Base-by-base conservation (phyloP, 139 green algal genomes). In the Ettlia oleoabundans region DNA sequence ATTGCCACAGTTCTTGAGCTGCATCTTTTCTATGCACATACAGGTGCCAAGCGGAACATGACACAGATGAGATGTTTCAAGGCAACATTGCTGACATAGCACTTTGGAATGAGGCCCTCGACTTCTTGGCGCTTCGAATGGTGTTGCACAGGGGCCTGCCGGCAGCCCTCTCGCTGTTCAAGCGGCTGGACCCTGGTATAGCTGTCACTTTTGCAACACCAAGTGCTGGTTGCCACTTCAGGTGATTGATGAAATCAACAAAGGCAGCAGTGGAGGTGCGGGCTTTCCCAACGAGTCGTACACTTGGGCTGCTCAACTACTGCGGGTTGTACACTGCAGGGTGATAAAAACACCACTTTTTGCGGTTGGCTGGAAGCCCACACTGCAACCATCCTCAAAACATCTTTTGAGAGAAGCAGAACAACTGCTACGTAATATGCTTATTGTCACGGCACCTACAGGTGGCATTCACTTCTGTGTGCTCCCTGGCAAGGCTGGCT, bases 41-140 rank as follows among this genome's bases (percentile, higher is more conserved):
- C n/a, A 42, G 71, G 19, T 78, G 71, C 33, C 40, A 42, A 19
- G 30, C n/a, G 10, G 32, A 78, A 30, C 18, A 19, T n/a, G n/a
- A 78, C 24, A 35, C 4, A 24, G 33, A 78, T 22, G 71, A 78
- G 24, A 41, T 51, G 18, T 47, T 78, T 24, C 7, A 63, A 26
- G 71, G 71, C 21, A 24, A 63, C 33, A 18, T 78, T 47, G 40
- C 71, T 63, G 71, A 78, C 28, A n/a, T 64, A 26, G 40, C 43
- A 35, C 8, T 78, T 18, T 78, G 71, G 71, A 47, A 78, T 51
- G 7, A 18, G 30, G 71, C 52, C 19, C 71, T 78, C 28, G 71
- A 78, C 28, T 78, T 78, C 71, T 35, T 58, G 28, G 19, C 71
- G 5, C 21, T 65, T 15, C 55, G 55, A 65, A 65, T 65, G 55